Evolutionary conservation across 2,329 filamentous ascomycete genomes (phyloP), one percentile per base, ranked within the genome.

Genomic region (Phaeophleospora eucalypticola): DNA sequence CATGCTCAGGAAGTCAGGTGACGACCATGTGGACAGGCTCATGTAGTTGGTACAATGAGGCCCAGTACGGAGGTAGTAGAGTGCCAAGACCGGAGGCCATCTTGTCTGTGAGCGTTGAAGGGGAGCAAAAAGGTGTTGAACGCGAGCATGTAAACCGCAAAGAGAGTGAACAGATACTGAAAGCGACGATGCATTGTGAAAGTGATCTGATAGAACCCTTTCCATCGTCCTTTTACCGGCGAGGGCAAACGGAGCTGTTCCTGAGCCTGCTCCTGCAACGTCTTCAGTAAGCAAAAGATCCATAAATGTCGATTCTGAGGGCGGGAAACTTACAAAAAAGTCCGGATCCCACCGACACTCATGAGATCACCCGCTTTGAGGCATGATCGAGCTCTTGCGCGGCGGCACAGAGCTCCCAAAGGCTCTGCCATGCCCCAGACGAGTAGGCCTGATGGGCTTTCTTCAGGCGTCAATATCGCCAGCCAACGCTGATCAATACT

Each of bases 401-500:
- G 4, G 40, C 17, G 4, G 24, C 32, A 42, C 35, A 19, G 16
- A 16, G 49, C 45, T 34, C 33, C 46, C 29, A 41, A 37, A 36
- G 39, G 43, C 38, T 41, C 39, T 29, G 36, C 19, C 18, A 36
- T 27, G 24, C 39, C 19, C 24, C 32, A 43, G 36, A 35, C 43
- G 29, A 36, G 43, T 12, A 45, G 37, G 46, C 42, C 36, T 48
- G 41, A 47, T 44, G 46, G 49, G 43, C 32, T 37, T 32, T 36
- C 34, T 41, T 43, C 36, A 49, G 51, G 54, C 49, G 33, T 42
- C 46, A 44, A 45, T 48, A 46, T 44, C 41, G 45, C 27, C 48
- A 40, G 52, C 46, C 54, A 51, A 40, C 38, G 43, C 34, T n/a
- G 42, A 48, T 52, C 49, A 52, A 54, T 51, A 54, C 40, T 42